Conservation (phyloP, 371 early-diverging fungal genomes). For the Haplosporangium sp. region DNA sequence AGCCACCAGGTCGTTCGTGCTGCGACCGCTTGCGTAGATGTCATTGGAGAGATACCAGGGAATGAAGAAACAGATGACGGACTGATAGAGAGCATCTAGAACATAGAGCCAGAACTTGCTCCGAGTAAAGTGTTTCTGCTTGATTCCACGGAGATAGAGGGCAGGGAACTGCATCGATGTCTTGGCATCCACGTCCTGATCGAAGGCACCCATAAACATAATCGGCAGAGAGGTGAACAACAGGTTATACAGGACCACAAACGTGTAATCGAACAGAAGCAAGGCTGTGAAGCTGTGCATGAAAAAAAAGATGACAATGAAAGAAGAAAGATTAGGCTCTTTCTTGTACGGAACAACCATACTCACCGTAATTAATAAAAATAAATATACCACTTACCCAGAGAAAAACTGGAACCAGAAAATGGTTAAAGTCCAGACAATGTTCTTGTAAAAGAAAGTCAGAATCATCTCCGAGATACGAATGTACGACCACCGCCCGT, state of each 20-base stretch:
- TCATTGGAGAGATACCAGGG: slow-evolving; percentile 66
- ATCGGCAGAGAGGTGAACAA: slow-evolving; percentile 80
- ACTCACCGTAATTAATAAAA: too few relatives aligned
- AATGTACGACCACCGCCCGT: slow-evolving; percentile 89
- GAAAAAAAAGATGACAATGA: background rate
- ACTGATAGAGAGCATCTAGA: slow-evolving; percentile 90
- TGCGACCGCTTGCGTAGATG: slow-evolving; percentile 64
- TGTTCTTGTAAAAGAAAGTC: slow-evolving; percentile 85
- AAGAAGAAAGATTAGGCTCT: too few relatives aligned
- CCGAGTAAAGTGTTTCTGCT: slow-evolving; percentile 82
- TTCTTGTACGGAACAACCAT: too few relatives aligned
- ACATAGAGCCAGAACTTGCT: slow-evolving; percentile 88
- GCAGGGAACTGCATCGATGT: slow-evolving; percentile 84
- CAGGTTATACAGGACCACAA: slow-evolving; percentile 80
- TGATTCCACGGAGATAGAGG: slow-evolving; percentile 88
- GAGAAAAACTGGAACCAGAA: slow-evolving; percentile 88
- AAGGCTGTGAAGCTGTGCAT: slow-evolving; percentile 63
- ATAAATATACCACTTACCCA: slow-evolving; percentile 65
- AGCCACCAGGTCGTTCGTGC: slow-evolving; percentile 72
- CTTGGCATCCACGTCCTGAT: slow-evolving; percentile 86
- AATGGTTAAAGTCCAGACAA: slow-evolving; percentile 81
- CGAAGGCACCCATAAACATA: slow-evolving; percentile 86
- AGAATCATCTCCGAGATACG: slow-evolving; percentile 82
- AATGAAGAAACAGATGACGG: slow-evolving; percentile 83
- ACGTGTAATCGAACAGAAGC: slow-evolving; percentile 82